A percentile compares a stretch with the other conserved stretches of the same genome.
Evolutionary conservation across 2,329 filamentous ascomycete genomes (phyloP).

Genomic region (Malbranchea cinnamomea): DNA sequence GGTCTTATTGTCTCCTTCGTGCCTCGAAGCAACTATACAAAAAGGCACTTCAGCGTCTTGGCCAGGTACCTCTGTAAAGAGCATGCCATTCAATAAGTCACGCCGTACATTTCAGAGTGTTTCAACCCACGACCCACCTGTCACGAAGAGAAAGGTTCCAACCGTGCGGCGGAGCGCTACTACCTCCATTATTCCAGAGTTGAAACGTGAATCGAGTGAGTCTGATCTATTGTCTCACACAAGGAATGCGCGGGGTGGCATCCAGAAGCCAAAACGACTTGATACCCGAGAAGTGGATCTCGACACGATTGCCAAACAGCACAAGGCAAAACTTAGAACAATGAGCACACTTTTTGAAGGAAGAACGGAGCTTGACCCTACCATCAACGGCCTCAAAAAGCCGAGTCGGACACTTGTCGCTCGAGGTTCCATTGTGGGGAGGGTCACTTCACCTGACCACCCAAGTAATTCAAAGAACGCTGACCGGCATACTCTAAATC

Average conservation of each 20-base stretch:
- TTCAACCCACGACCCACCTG: conserved; percentile 28
- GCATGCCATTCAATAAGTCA: conserved; percentile 12
- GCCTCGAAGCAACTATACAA: conserved; percentile 18
- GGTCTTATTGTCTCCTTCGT: conserved; percentile 21
- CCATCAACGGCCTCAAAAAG: conserved; percentile 32
- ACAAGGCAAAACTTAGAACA: conserved; percentile 32
- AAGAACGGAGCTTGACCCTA: conserved; percentile 33
- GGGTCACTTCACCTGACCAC: too few species aligned
- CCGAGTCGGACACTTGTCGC: conserved; percentile 33
- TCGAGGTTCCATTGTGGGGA: conserved; percentile 18
- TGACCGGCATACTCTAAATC: conserved; percentile 24
- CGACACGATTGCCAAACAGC: conserved; percentile 28
- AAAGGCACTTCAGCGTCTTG: conserved; percentile 18
- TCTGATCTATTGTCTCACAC: conserved; percentile 16
- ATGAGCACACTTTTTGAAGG: conserved; percentile 31
- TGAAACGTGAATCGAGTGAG: conserved; percentile 29
- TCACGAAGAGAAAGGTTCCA: conserved; percentile 19
- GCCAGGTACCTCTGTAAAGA: conserved; percentile 19
- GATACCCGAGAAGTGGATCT: conserved; percentile 36
- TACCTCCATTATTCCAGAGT: conserved; percentile 23
- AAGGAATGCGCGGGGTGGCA: conserved; percentile 24
- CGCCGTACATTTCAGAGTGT: conserved; percentile 31
- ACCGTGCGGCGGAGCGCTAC: conserved; percentile 29
- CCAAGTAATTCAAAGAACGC: conserved; percentile 28
- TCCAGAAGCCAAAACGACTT: conserved; percentile 29